These are phyloP conservation scores for Macrophomina tecta DNA, from an alignment of 2,329 filamentous ascomycete species.

Conservation along the genomic window DNA sequence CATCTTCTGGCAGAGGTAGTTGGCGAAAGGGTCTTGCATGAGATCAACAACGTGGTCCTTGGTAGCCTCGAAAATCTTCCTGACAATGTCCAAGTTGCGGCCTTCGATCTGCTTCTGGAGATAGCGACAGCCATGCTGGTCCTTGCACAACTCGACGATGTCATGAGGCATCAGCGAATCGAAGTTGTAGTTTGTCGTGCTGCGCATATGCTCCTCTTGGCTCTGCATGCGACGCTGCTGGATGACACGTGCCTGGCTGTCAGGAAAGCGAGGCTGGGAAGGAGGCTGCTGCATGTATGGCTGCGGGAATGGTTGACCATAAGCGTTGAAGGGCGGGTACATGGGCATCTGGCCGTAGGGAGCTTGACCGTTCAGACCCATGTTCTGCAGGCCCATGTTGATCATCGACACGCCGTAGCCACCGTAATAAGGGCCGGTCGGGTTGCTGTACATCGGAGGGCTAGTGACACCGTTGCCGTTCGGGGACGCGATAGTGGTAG, in stretches of 20 bases:
- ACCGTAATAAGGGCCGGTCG: conserved; percentile 50
- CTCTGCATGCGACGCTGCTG: conserved; percentile 77
- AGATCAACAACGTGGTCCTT: conserved; percentile 93
- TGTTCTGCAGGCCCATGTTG: conserved; percentile 70
- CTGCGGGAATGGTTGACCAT: conserved; percentile 30
- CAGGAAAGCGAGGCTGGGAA: conserved; percentile 62
- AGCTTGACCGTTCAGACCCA: conserved; percentile 53
- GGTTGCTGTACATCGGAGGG: conserved; percentile 11
- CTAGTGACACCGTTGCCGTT: conserved; percentile 6
- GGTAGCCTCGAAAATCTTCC: conserved; percentile 94
- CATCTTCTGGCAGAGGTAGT: conserved; percentile 98
- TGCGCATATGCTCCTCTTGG: conserved; percentile 74
- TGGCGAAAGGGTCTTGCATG: conserved; percentile 96
- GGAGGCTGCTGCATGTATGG: conserved; percentile 41
- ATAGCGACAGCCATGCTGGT: conserved; percentile 96
- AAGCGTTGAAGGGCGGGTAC: conserved; percentile 32
- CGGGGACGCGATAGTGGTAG: conserved; percentile 6
- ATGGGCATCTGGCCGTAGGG: conserved; percentile 28
- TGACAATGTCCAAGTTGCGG: conserved; percentile 78
- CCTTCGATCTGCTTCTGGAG: conserved; percentile 97
- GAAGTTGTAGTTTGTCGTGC: conserved; percentile 67
- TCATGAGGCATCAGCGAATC: conserved; percentile 79
- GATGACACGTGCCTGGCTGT: conserved; percentile 77
- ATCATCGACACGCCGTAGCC: conserved; percentile 67
- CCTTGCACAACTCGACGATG: conserved; percentile 91